Percentiles rank a stretch among this genome's conserved stretches.
These are phyloP conservation scores for Buddleja alternifolia DNA, from an alignment of 257 asterid genomes.

Conservation along the genomic window DNA sequence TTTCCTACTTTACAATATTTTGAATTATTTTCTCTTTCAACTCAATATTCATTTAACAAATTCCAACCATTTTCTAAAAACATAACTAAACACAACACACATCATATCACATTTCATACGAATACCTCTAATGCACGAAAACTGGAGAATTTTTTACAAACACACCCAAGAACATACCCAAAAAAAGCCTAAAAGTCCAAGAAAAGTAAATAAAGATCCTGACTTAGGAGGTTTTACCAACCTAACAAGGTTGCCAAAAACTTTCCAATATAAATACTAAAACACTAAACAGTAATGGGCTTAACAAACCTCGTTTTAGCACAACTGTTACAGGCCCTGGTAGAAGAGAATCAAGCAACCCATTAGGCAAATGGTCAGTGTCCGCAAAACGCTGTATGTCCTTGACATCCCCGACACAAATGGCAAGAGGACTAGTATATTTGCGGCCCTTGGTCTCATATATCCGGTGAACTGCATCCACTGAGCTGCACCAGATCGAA, in stretches of 20 bases:
- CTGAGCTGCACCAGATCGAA: constrained; percentile 56
- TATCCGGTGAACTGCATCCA: constrained; percentile 76
- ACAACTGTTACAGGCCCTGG: constrained; percentile 94
- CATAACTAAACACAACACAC: no score
- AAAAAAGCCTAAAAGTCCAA: not conserved
- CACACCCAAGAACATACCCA: no score
- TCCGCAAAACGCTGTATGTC: constrained; percentile 73
- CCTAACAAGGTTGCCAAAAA: not conserved
- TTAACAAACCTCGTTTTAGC: constrained; percentile 67
- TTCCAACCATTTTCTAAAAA: no score
- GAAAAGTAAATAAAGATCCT: not conserved
- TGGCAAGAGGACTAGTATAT: constrained; percentile 81
- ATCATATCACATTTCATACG: no score
- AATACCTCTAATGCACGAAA: no score
- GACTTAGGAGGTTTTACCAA: not conserved
- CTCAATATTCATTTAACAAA: no score
- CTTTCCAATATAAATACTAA: not conserved
- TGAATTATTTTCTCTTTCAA: no score
- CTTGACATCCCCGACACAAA: constrained; percentile 77
- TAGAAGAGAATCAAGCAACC: constrained; percentile 74
- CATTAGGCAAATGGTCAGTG: constrained; percentile 68
- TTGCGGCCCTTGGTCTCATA: constrained; percentile 94
- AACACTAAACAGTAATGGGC: not conserved
- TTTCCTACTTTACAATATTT: no score
- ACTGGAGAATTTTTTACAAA: no score